Percentiles rank a stretch among this genome's conserved stretches.
Evolutionary conservation across 164 flowering plant species (phyloP).

Genomic region (Buxus sempervirens): DNA sequence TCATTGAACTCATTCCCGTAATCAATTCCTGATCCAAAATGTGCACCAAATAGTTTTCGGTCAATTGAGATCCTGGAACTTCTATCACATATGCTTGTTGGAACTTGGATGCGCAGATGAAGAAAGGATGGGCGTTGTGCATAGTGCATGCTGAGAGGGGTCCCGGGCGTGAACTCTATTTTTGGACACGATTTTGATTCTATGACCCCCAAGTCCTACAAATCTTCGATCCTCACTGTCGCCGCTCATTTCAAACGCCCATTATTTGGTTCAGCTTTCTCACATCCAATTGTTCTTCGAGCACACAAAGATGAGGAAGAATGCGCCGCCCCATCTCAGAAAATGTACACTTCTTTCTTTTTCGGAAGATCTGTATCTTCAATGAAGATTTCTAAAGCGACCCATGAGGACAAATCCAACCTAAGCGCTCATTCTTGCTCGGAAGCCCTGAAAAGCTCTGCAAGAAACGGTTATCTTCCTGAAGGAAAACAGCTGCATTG

Average conservation of each 20-base stretch:
- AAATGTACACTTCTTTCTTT: conserved; percentile 1
- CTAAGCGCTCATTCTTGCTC: conserved; percentile 22
- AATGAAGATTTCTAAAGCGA: conserved; percentile 1
- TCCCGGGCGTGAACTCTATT: too few species aligned
- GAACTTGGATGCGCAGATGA: too few species aligned
- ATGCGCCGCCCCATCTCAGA: conserved; percentile 7
- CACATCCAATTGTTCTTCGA: background rate
- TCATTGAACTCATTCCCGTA: too few species aligned
- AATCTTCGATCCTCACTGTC: background rate
- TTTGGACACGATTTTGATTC: background rate
- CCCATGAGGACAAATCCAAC: conserved; percentile 16
- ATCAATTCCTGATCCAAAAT: too few species aligned
- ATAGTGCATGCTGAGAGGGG: too few species aligned
- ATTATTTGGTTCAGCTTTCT: background rate
- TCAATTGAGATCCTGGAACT: too few species aligned
- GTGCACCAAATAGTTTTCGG: too few species aligned
- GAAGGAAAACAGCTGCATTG: conserved; percentile 47
- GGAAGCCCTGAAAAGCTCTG: conserved; percentile 30
- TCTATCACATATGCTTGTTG: too few species aligned
- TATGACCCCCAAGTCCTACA: conserved; percentile 4
- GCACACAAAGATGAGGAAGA: background rate
- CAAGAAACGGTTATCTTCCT: conserved; percentile 27
- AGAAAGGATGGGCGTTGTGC: too few species aligned
- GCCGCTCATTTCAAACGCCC: conserved; percentile 5
- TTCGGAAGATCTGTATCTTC: conserved; percentile 1